These are phyloP conservation scores for Pittosporum tobira DNA, from an alignment of 129 eudicot species.

Conservation along the genomic window DNA sequence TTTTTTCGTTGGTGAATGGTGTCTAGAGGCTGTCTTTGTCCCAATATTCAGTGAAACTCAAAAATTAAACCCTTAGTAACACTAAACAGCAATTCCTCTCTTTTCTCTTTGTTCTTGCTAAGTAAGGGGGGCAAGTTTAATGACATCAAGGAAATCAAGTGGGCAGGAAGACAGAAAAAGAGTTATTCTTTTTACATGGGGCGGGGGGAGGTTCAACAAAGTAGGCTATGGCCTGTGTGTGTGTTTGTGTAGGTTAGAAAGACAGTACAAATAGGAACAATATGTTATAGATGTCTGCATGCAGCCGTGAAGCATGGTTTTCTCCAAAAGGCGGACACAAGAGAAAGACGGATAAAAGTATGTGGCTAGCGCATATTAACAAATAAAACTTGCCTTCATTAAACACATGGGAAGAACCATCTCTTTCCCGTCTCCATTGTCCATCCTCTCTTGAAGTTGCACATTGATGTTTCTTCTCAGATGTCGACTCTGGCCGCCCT, in stretches of 20 bases:
- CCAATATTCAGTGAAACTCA: too few species aligned
- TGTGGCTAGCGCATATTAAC: neutral
- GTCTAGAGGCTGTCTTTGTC: too few species aligned
- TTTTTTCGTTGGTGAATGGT: too few species aligned
- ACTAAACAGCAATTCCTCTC: neutral
- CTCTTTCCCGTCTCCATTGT: constrained; percentile 61
- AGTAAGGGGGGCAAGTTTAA: too few species aligned
- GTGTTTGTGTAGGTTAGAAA: neutral
- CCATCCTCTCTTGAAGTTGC: constrained; percentile 38
- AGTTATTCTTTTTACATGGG: too few species aligned
- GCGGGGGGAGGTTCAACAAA: too few species aligned
- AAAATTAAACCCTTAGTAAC: neutral
- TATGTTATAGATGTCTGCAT: neutral
- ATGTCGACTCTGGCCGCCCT: constrained; percentile 28
- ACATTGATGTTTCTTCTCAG: constrained; percentile 37
- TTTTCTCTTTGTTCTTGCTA: too few species aligned
- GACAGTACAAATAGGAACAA: neutral
- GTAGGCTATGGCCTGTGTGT: neutral
- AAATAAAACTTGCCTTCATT: constrained; percentile 34
- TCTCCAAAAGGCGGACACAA: neutral
- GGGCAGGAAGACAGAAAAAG: too few species aligned
- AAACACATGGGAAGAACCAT: constrained; percentile 43
- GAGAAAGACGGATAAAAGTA: constrained; percentile 9
- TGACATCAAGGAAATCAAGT: too few species aligned
- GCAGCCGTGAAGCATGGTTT: neutral